A percentile compares a stretch with the other conserved stretches of the same genome.
Conservation (phyloP, 345 rosid genomes). For the Anastatica hierochuntica region DNA sequence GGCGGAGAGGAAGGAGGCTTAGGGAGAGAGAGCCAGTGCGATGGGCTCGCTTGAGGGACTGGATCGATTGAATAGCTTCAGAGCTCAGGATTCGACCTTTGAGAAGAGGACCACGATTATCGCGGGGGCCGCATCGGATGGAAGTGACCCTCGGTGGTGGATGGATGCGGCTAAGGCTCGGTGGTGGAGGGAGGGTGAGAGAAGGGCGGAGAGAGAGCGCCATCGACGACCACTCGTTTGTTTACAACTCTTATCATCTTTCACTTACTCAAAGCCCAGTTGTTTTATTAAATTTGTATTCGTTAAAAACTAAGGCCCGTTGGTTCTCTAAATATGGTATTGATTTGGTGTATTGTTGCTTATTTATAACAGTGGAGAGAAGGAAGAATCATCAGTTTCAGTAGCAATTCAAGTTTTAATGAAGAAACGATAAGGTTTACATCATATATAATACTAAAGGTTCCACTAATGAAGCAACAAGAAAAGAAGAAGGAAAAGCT, state of each 20-base stretch:
- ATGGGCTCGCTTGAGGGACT: conserved; percentile 62
- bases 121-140: conserved; percentile 59
- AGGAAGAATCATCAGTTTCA: too few relatives aligned
- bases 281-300: too few relatives aligned
- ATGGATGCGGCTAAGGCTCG: neutral
- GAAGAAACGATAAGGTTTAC: too few relatives aligned
- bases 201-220: conserved; percentile 15
- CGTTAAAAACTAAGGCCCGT: too few relatives aligned
- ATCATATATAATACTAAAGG: too few relatives aligned
- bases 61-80: conserved; percentile 91
- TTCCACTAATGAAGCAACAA: too few relatives aligned
- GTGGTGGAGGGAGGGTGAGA: conserved; percentile 18
- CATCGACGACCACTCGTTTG: conserved; percentile 13
- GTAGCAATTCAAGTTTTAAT: too few relatives aligned
- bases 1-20: conserved; percentile 53
- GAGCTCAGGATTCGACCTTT: conserved; percentile 75
- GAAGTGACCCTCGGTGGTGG: conserved; percentile 7
- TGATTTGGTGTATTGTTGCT: too few relatives aligned
- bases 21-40: conserved; percentile 21
- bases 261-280: too few relatives aligned
- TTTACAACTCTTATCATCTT: neutral
- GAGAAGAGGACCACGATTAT: conserved; percentile 75
- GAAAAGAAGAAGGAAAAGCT: too few relatives aligned
- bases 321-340: too few relatives aligned
- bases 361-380: too few relatives aligned